Base-by-base conservation (phyloP, 73 alveolate genomes). In the Stentor roeselii region DNA sequence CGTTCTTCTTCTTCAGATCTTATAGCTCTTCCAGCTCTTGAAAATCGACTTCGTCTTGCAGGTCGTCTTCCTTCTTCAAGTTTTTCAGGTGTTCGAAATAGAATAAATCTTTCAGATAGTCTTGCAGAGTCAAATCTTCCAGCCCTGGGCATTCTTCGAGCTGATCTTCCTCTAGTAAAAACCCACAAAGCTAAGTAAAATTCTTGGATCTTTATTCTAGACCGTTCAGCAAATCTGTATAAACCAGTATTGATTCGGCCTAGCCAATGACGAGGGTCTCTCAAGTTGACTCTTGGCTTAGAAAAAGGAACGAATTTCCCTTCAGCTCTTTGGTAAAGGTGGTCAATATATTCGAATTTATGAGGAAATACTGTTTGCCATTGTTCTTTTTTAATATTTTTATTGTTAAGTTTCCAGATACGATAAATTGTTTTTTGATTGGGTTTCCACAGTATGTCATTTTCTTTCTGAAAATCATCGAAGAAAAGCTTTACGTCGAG, bases 261-360 rank as follows among this genome's bases (percentile, higher is more conserved):
- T 50, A 11, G 30, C 41, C 37, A 67, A 2, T 67, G 80, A 15
- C 80, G 21, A 27, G 41, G n/a, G 34, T 67, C 80, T 32, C 2
- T 67, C 0, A 67, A 36, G 2, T 67, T 67, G 21, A 0, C 34
- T 67, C 80, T 21, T 27, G 80, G 80, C 0, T 34, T n/a, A 67
- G 80, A 67, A 67, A 27, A 67, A 0, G 80, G 50, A 0, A 67
- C 80, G 34, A 67, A 67, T 21, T 21, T 32, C 34, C 80, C 80
- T 30, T 0, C 41, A 67, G 37, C 27, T 2, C 80, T 67, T 2
- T 27, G 34, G 34, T 67, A 67, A 14, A 21, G 11, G 34, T 67
- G 80, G 2, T 67, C 80, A 21, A 67, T 27, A 67, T 67, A 32
- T 40, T 67, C 80, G 34, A 40, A 36, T 67, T 2, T 67, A 27